These are phyloP conservation scores for Leucogyrophana mollusca DNA, from an alignment of 768 basidiomycete species.

Conservation along the genomic window DNA sequence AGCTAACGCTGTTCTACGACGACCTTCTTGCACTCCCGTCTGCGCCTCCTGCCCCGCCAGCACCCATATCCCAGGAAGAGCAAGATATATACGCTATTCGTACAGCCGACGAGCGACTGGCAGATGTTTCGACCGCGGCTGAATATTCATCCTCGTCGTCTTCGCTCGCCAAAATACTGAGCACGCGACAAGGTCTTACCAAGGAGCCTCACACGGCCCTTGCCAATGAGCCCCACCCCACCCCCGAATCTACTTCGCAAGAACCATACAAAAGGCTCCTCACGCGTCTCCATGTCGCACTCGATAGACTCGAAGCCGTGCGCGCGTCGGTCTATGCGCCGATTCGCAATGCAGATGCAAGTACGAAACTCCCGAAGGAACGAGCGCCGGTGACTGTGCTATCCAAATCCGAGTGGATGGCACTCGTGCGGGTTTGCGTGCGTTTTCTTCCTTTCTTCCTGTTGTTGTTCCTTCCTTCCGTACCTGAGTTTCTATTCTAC, in stretches of 20 bases:
- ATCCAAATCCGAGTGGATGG: constrained; percentile 51
- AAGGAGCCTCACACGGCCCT: constrained; percentile 11
- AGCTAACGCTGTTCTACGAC: constrained; percentile 39
- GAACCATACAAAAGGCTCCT: constrained; percentile 35
- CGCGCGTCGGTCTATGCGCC: constrained; percentile 10
- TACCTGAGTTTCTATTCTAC: too few relatives aligned
- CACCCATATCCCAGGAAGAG: constrained; percentile 5
- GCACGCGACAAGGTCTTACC: constrained; percentile 13
- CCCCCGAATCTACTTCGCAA: not conserved
- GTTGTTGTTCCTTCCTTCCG: too few relatives aligned
- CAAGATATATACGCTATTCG: constrained; percentile 15
- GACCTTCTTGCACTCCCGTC: constrained; percentile 34
- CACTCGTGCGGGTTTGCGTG: constrained; percentile 52
- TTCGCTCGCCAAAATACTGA: constrained; percentile 2
- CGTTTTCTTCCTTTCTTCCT: constrained; percentile 26
- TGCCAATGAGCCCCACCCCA: not conserved
- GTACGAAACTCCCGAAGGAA: constrained; percentile 5
- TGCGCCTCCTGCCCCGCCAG: constrained; percentile 6
- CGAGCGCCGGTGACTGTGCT: constrained; percentile 45
- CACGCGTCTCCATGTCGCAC: constrained; percentile 30
- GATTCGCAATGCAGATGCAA: not conserved
- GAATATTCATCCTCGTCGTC: not conserved
- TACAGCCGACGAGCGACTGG: constrained; percentile 6
- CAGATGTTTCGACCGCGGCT: not conserved
- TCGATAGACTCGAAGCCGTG: constrained; percentile 25